Base-by-base conservation (phyloP, 1,284 basidiomycete species). In the Trametes versicolor region DNA sequence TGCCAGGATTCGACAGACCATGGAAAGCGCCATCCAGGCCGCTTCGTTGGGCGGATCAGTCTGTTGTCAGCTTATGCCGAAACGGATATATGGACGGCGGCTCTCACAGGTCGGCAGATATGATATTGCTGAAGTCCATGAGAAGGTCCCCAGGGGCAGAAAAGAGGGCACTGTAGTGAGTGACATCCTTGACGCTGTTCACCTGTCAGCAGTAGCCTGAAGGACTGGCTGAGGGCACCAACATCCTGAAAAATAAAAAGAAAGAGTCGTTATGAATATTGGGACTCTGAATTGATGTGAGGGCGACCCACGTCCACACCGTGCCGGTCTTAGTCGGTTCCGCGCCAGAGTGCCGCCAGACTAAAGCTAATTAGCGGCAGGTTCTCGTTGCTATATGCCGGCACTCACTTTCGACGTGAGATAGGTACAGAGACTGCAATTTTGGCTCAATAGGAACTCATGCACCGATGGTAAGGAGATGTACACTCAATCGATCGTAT, bases 401-500 rank as follows among this genome's bases (percentile, higher is more conserved):
- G 19, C 21, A 57, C 67, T 51, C 39, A 69, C 67, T 64, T 53
- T 69, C 64, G 4, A 69, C 67, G 54, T 85, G 58, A 29, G 65
- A 63, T 21, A 66, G 43, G 15, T 63, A 63, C 27, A 66, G n/a
- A 3, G 62, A 66, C 65, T 63, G 48, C 13, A n/a, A 50, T 37
- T 17, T 8, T 29, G 13, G n/a, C 29, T 53, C 23, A 58, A 25
- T 23, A 43, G 8, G 1, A 9, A 12, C 10, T 15, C 9, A 23
- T 17, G 9, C 29, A 2, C 13, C 43, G 43, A 27, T 43, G 25
- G 12, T 19, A 13, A 7, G 15, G 27, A 34, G 15, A 75, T 85
- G 69, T 70, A 89, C 90, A 88, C 76, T 92, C 87, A 32, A 79
- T 29, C 90, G 83, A 71, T 91, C 90, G 62, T 85, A 93, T 72